These are phyloP conservation scores for Epicoccum nigrum DNA, from an alignment of 2,329 filamentous ascomycete genomes.

Conservation along the genomic window DNA sequence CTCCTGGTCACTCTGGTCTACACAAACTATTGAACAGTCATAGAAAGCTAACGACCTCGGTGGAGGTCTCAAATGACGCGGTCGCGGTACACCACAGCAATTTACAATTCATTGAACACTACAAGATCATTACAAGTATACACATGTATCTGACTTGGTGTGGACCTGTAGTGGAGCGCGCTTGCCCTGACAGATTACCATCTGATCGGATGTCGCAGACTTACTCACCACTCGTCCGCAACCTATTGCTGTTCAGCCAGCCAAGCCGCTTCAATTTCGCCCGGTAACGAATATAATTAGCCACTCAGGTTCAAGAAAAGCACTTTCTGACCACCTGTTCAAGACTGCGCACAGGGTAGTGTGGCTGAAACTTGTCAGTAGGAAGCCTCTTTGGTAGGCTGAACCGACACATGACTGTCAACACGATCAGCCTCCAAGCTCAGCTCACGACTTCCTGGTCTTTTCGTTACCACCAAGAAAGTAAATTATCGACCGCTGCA, in stretches of 20 bases:
- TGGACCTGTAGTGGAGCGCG: slow-evolving; percentile 5
- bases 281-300: not conserved
- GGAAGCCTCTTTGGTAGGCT: slow-evolving; percentile 5
- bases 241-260: slow-evolving; percentile 9
- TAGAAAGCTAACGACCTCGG: slow-evolving; percentile 6
- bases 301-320: not conserved
- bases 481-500: slow-evolving; percentile 2
- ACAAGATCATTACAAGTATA: slow-evolving; percentile 8
- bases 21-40: slow-evolving; percentile 6
- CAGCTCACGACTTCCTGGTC: slow-evolving; percentile 5
- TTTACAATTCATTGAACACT: not conserved
- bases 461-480: not conserved
- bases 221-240: slow-evolving; percentile 14
- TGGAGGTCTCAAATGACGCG: slow-evolving; percentile 6
- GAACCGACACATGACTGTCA: slow-evolving; percentile 15
- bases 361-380: slow-evolving; percentile 12
- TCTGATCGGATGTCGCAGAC: slow-evolving; percentile 16
- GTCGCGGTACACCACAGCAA: slow-evolving; percentile 10
- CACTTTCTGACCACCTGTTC: slow-evolving; percentile 18
- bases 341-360: not conserved
- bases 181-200: slow-evolving; percentile 6
- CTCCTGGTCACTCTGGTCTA: not conserved
- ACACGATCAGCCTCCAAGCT: slow-evolving; percentile 13
- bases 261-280: slow-evolving; percentile 3
- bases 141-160: not conserved